Evolutionary conservation across 2,329 filamentous ascomycete species (phyloP).

Genomic region (Curvularia spicifera): DNA sequence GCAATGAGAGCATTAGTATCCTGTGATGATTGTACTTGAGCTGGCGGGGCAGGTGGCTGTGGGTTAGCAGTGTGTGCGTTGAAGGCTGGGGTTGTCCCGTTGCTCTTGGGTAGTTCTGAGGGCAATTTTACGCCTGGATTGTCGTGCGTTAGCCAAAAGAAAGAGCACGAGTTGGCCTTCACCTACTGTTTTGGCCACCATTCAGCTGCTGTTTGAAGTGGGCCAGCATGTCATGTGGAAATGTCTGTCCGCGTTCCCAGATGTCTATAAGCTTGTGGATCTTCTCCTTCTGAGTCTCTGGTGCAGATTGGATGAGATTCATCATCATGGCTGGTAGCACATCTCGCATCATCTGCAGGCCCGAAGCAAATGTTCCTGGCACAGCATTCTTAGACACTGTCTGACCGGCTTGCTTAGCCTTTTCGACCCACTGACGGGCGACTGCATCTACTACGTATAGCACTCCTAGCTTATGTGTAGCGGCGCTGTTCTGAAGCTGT

Average conservation of each 20-base stretch:
- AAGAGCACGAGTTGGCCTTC: conserved; percentile 31
- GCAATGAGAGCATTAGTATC: conserved; percentile 44
- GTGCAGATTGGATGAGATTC: conserved; percentile 87
- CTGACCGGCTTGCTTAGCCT: conserved; percentile 85
- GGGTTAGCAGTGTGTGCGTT: conserved; percentile 40
- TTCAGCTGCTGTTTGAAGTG: conserved; percentile 83
- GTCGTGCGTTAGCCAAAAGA: conserved; percentile 18
- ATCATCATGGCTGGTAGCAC: conserved; percentile 92
- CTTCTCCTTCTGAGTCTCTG: conserved; percentile 95
- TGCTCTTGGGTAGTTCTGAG: conserved; percentile 37
- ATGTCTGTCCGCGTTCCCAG: conserved; percentile 95
- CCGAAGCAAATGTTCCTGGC: conserved; percentile 92
- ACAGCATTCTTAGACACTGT: conserved; percentile 76
- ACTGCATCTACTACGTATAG: conserved; percentile 99
- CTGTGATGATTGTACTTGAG: conserved; percentile 30
- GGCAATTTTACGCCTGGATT: conserved; percentile 32
- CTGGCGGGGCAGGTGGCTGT: conserved; percentile 29
- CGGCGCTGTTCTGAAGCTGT: conserved; percentile 93
- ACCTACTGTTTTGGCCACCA: conserved; percentile 69
- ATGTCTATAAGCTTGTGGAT: conserved; percentile 95
- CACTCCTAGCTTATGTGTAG: conserved; percentile 96
- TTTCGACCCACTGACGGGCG: conserved; percentile 97
- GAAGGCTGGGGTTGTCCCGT: conserved; percentile 28
- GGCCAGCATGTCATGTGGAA: conserved; percentile 78
- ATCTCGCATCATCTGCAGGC: conserved; percentile 95